A percentile compares a stretch with the other conserved stretches of the same genome.
Evolutionary conservation across 352 stramenopile genomes (phyloP).

Genomic region (Phytophthora fragariae): DNA sequence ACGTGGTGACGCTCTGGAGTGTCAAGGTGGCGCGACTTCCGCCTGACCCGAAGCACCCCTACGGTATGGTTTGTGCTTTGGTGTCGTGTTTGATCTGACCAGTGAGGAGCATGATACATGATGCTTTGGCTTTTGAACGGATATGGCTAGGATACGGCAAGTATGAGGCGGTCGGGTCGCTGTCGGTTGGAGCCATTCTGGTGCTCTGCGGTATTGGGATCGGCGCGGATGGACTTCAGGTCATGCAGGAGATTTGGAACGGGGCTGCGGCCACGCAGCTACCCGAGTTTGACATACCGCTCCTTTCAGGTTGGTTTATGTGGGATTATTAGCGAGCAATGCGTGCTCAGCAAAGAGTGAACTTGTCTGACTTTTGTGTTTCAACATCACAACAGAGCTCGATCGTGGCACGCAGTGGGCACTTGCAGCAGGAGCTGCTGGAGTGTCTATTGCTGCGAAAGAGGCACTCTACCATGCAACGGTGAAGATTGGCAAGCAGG

Average conservation of each 20-base stretch:
- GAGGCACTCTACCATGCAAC: constrained; percentile 96
- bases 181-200: constrained; percentile 88
- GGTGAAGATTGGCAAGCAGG: constrained; percentile 88
- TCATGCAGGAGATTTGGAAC: constrained; percentile 72
- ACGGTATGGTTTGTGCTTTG: constrained; percentile 46
- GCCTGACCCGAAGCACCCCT: constrained; percentile 93
- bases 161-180: constrained; percentile 88
- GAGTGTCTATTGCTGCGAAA: constrained; percentile 93
- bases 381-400: constrained; percentile 42
- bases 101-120: not conserved
- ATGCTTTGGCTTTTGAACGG: not conserved
- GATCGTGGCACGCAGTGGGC: constrained; percentile 62
- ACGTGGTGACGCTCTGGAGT: constrained; percentile 97
- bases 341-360: not conserved
- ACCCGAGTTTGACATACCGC: constrained; percentile 52
- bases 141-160: constrained; percentile 79
- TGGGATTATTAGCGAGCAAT: too few species aligned
- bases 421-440: constrained; percentile 86
- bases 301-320: constrained; percentile 47
- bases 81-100: not conserved
- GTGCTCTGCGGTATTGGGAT: constrained; percentile 78
- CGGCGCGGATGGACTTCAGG: constrained; percentile 76
- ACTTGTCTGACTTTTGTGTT: not conserved
- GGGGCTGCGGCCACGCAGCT: constrained; percentile 36
- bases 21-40: constrained; percentile 93